Evolutionary conservation across 1,284 basidiomycete genomes (phyloP), one percentile per base, ranked within the genome.

Genomic region (Termitomyces sp.): DNA sequence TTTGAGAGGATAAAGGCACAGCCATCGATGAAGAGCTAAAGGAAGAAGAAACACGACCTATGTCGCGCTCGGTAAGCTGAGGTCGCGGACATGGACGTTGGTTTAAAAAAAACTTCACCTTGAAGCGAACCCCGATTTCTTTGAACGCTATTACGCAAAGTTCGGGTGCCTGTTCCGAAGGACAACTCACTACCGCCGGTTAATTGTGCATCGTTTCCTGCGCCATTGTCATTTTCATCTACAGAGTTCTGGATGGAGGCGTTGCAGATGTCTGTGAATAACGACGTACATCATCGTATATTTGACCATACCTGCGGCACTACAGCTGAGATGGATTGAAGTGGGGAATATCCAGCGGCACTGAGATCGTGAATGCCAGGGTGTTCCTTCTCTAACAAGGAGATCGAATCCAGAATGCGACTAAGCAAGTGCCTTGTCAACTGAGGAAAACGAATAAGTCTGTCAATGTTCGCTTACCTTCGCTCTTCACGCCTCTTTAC

Each of bases 401-500:
- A 70, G 60, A 84, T 81, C 38, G 83, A 79, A 60, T 83, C 80
- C 7, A 83, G 70, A 36, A 84, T 69, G 54, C 75, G 65, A 54
- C 83, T 86, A 64, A 47, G 2, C 28, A 40, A 31, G 10, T 19
- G n/a, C 9, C 8, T 24, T 36, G 43, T 50, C 13, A 53, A 55
- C 36, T 59, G 36, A 41, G 48, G 47, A 15, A 31, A 31, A n/a
- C 26, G 5, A 46, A 36, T 15, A 21, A 34, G 13, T 50, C 10
- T 15, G 33, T 30, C 12, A 1, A 44, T 24, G 48, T 50, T 49
- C 31, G 77, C 83, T 57, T 63, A 86, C 85, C 77, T 75, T 74
- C 76, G 67, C 65, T 86, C 84, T 58, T 79, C 73, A 46, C 76
- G 72, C 71, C 82, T 79, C 60, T 76, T 78, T 50, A 78, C 72